These are phyloP conservation scores for Aphanoascus verrucosus DNA, from an alignment of 2,329 filamentous ascomycete species.

Conservation along the genomic window DNA sequence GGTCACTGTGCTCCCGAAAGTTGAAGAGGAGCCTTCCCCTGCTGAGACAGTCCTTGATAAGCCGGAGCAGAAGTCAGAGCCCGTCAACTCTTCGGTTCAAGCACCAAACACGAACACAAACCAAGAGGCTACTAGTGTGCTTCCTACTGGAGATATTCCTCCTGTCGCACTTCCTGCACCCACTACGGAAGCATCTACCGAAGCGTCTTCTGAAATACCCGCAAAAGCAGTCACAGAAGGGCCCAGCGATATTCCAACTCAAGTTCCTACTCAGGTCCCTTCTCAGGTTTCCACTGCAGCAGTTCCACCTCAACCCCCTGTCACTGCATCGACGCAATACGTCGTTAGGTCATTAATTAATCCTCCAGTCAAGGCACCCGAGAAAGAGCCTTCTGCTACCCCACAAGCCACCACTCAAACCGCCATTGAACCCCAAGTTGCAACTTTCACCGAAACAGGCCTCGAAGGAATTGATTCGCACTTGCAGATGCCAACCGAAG, in stretches of 20 bases:
- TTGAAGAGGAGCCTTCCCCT: slow-evolving; percentile 8
- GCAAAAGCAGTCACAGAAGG: background rate
- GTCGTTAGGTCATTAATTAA: too few species aligned
- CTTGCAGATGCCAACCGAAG: too few species aligned
- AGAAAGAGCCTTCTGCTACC: too few species aligned
- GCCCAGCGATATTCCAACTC: background rate
- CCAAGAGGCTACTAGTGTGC: background rate
- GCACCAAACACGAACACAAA: background rate
- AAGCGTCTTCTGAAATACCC: background rate
- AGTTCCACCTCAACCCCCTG: too few species aligned
- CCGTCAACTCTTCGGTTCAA: background rate
- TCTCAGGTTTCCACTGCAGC: too few species aligned
- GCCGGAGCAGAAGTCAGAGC: background rate
- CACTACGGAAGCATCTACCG: background rate
- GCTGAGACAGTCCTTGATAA: background rate
- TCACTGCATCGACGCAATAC: too few species aligned
- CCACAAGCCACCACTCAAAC: too few species aligned
- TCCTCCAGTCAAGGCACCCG: too few species aligned
- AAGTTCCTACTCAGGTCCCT: background rate
- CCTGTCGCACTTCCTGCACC: background rate
- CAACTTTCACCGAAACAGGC: too few species aligned
- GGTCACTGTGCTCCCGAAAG: slow-evolving; percentile 9
- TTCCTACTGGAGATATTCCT: background rate
- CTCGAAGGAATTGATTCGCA: too few species aligned
- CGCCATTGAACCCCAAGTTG: too few species aligned